phyloP scores from a whole-genome alignment of 2,329 filamentous ascomycete species.

The Fusarium robinianum region DNA sequence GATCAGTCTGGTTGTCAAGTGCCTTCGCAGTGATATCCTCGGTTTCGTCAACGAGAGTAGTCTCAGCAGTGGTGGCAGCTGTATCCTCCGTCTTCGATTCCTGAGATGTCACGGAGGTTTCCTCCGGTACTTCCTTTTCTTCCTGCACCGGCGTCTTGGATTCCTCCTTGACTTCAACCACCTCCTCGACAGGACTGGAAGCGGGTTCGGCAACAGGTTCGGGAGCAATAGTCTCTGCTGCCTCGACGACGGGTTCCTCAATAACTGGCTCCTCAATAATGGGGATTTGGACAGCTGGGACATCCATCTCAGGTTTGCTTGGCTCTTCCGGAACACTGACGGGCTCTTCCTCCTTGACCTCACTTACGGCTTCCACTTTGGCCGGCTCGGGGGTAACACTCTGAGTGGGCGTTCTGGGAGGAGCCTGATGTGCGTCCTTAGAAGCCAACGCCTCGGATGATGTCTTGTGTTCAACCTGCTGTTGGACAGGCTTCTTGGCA shows the following conservation, averaged over 20 bases:
- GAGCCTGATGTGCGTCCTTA: too few relatives aligned
- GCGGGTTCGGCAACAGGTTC: neutral
- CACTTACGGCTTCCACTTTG: too few relatives aligned
- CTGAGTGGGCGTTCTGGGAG: too few relatives aligned
- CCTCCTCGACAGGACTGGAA: neutral
- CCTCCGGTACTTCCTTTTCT: neutral
- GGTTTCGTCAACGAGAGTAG: too few relatives aligned
- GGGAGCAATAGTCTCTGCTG: neutral
- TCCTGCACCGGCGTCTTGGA: neutral
- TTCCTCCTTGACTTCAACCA: neutral
- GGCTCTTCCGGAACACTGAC: too few relatives aligned
- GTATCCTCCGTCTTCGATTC: too few relatives aligned
- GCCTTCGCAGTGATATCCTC: too few relatives aligned
- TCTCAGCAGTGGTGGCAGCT: too few relatives aligned
- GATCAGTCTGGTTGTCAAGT: neutral
- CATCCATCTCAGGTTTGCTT: too few relatives aligned
- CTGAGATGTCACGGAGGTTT: too few relatives aligned
- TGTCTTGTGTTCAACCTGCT: conserved; percentile 3
- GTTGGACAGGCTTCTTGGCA: conserved; percentile 25
- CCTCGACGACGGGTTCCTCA: neutral
- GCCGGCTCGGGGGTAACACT: too few relatives aligned
- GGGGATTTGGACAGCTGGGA: neutral
- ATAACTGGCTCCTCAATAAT: neutral
- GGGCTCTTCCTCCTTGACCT: too few relatives aligned
- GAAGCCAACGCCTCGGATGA: conserved; percentile 3